Percentiles rank a stretch among this genome's conserved stretches.
Conservation (phyloP, 208 protist species). For the Acanthamoeba sp. region DNA sequence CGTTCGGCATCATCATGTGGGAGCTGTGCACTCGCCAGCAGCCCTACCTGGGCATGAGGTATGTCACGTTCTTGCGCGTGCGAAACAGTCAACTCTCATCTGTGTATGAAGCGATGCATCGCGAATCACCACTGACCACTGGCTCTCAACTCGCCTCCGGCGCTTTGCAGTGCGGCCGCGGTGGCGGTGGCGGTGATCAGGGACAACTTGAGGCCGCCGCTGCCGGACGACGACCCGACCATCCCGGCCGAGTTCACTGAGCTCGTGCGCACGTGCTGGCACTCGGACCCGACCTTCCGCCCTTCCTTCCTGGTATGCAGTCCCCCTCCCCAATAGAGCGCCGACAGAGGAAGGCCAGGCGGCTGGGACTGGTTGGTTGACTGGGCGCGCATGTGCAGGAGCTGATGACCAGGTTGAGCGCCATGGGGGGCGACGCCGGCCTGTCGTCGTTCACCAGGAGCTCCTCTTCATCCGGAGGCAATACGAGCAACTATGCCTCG, state of each 20-base stretch:
- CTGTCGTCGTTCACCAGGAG: neutral
- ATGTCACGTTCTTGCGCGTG: neutral
- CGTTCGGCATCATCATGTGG: constrained; percentile 63
- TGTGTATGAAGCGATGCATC: too few species aligned
- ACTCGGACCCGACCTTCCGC: constrained; percentile 1
- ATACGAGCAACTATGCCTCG: constrained; percentile 19
- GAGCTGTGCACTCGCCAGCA: constrained; percentile 54
- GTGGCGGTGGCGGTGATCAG: constrained; percentile 9
- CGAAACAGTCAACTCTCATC: too few species aligned
- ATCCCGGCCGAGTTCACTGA: neutral
- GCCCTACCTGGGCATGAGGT: constrained; percentile 67
- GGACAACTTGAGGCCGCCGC: neutral
- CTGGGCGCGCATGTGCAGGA: too few species aligned
- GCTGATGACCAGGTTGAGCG: constrained; percentile 9
- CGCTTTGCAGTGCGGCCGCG: neutral
- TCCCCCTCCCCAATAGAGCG: too few species aligned
- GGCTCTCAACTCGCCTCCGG: too few species aligned
- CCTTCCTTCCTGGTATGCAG: constrained; percentile 11
- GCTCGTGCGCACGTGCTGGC: constrained; percentile 15
- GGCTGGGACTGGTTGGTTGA: too few species aligned
- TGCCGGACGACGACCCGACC: neutral
- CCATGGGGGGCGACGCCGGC: neutral
- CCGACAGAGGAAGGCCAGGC: too few species aligned
- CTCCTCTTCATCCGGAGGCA: neutral
- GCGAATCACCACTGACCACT: neutral